Evolutionary conservation across 257 asterid species (phyloP).

Genomic region (Buddleja alternifolia): DNA sequence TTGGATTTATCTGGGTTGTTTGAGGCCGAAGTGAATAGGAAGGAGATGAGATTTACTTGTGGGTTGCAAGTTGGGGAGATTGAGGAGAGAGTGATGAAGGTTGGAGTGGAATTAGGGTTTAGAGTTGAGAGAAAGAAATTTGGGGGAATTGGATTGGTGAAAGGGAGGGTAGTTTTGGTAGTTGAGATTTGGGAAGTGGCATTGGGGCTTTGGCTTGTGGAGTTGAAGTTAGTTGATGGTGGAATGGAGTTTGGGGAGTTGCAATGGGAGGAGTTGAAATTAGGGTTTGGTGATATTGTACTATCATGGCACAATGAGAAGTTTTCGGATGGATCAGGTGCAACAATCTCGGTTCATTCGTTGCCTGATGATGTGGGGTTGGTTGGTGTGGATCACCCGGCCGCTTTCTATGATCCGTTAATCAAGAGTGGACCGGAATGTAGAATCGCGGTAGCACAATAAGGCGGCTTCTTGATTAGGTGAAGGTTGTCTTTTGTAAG

Average conservation of each 20-base stretch:
- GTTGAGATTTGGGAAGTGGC: slow-evolving; percentile 63
- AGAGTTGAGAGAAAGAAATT: slow-evolving; percentile 50
- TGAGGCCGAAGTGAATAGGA: slow-evolving; percentile 49
- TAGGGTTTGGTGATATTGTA: slow-evolving; percentile 55
- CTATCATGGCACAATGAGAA: slow-evolving; percentile 47
- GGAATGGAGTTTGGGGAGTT: slow-evolving; percentile 55
- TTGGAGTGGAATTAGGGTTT: slow-evolving; percentile 64
- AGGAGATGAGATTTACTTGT: slow-evolving; percentile 68
- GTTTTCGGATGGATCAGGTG: no score
- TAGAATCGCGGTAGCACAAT: no score
- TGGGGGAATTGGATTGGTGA: slow-evolving; percentile 62
- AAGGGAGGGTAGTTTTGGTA: slow-evolving; percentile 52
- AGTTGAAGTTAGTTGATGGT: slow-evolving; percentile 61
- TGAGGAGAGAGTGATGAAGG: slow-evolving; percentile 55
- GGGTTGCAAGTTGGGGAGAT: slow-evolving; percentile 46
- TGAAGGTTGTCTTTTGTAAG: no score
- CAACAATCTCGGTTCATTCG: no score
- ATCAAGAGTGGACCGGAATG: no score
- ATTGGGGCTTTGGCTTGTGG: slow-evolving; percentile 63
- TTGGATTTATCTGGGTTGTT: slow-evolving; percentile 71
- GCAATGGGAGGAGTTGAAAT: slow-evolving; percentile 71
- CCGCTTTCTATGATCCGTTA: no score
- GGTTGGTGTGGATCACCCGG: no score
- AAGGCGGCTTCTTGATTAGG: no score
- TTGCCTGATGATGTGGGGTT: no score